Percentiles rank a stretch among this genome's conserved stretches.
Conservation (phyloP, 1,284 basidiomycete species). For the Ustilago sp. region DNA sequence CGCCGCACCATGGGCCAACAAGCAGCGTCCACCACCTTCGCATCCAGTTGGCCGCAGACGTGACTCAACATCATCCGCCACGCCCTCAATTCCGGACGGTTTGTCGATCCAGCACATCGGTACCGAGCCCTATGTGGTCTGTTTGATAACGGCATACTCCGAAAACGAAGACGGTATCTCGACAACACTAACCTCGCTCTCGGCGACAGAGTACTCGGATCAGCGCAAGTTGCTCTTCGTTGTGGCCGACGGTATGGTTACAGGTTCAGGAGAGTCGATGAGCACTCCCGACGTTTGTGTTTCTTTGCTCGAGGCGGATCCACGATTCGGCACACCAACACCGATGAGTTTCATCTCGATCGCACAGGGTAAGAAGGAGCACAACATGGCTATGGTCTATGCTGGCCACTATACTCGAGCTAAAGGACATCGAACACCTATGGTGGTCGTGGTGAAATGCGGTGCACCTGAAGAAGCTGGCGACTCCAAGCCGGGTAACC, state of each 20-base stretch:
- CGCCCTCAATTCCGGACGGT: conserved; percentile 39
- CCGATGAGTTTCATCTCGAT: conserved; percentile 96
- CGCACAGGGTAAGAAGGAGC: conserved; percentile 85
- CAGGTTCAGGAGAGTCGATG: conserved; percentile 91
- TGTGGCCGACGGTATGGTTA: conserved; percentile 99
- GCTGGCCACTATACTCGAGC: conserved; percentile 89
- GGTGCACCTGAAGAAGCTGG: conserved; percentile 79
- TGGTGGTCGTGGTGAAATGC: conserved; percentile 96
- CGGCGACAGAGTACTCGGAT: conserved; percentile 89
- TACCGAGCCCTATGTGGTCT: conserved; percentile 88
- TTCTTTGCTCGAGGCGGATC: conserved; percentile 88
- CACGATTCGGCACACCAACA: conserved; percentile 92
- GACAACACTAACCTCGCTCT: conserved; percentile 92
- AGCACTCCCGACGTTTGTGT: conserved; percentile 98
- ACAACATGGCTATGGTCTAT: conserved; percentile 98
- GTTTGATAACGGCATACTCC: conserved; percentile 96
- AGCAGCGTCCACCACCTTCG: conserved; percentile 54
- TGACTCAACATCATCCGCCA: conserved; percentile 31
- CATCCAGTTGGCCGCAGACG: conserved; percentile 41
- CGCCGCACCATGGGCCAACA: conserved; percentile 85
- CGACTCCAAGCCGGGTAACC: conserved; percentile 95
- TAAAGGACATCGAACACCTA: conserved; percentile 86
- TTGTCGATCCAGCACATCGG: conserved; percentile 60
- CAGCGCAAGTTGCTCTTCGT: conserved; percentile 90
- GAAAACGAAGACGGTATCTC: conserved; percentile 93